Conservation (phyloP, 1,284 basidiomycete genomes). For the Apiotrichum sp. region DNA sequence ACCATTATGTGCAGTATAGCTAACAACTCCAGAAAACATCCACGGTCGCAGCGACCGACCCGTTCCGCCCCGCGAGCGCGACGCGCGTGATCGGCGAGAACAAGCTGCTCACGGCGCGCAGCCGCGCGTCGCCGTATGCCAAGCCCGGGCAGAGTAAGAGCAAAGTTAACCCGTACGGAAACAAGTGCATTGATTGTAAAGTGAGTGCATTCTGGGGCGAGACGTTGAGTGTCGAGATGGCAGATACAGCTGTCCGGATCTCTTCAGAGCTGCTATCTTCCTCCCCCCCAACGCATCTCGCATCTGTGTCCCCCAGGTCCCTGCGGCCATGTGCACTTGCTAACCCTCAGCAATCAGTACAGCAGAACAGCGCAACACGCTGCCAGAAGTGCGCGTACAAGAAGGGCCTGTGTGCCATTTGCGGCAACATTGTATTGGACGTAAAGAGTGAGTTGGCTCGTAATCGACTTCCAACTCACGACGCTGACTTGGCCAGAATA, state of each 20-base stretch:
- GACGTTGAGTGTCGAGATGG: too few species aligned
- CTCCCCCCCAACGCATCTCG: too few species aligned
- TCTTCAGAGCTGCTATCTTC: too few species aligned
- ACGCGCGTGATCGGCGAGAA: conserved; percentile 48
- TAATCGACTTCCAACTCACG: too few species aligned
- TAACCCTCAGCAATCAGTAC: conserved; percentile 26
- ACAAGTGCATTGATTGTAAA: conserved; percentile 48
- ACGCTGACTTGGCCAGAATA: conserved; percentile 22
- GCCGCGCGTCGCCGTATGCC: conserved; percentile 33
- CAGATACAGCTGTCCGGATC: too few species aligned
- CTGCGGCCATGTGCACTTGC: background rate
- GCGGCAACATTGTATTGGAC: conserved; percentile 43
- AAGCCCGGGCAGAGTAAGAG: conserved; percentile 32
- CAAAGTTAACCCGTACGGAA: conserved; percentile 39
- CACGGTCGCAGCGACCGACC: conserved; percentile 39
- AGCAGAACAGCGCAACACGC: conserved; percentile 42
- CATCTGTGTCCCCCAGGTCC: too few species aligned
- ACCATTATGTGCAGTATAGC: background rate
- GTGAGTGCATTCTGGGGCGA: conserved; percentile 14
- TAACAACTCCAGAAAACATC: conserved; percentile 37
- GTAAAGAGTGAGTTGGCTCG: conserved; percentile 26
- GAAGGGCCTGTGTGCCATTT: conserved; percentile 47
- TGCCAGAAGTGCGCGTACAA: conserved; percentile 49
- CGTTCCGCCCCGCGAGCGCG: conserved; percentile 29
- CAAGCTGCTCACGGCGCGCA: conserved; percentile 43